Evolutionary conservation across 164 flowering plant genomes (phyloP), one percentile per base, ranked within the genome.

Genomic region (Vitis labrusca): DNA sequence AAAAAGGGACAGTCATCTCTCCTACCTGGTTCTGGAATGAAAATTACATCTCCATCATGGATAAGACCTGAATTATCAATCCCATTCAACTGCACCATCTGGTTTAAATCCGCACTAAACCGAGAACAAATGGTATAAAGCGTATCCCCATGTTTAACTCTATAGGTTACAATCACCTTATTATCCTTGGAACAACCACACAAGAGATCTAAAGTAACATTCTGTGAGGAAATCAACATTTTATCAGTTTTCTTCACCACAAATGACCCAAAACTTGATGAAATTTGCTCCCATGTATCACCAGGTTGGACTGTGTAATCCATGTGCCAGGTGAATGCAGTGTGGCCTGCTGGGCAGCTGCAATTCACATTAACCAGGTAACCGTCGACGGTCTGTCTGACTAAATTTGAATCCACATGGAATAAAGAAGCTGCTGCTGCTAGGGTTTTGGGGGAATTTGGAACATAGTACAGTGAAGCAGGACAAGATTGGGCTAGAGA

Each of bases 231-330:
- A 59, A 74, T 44, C 61, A 76, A 48, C 49, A 8, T 10, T 59
- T 73, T 73, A 8, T 69, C 68, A 9, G 70, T 76, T 23, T 51
- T 76, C 50, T 67, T 65, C 73, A 76, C 49, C 50, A 81, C 71
- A 44, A 76, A 68, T 48, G 76, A 76, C 14, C 76, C 81, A 60
- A 76, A 76, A 52, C 71, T 71, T n/a, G 59, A 62, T 7, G 78
- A 75, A 23, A 78, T 59, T 9, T 11, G 44, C 14, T 71, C 70
- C 84, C 81, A 78, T 30, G 80, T 65, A 74, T 78, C 79, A 10
- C 74, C 72, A 11, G 32, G 30, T 66, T 66, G 76, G 61, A 78
- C 63, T 11, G 59, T 50, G 63, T 76, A 75, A 47, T 65, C 76
- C 59, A 68, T 62, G 67, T 71, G 81, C 76, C 70, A 78, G 23